Evolutionary conservation across 257 asterid species (phyloP), one percentile per base, ranked within the genome.

Genomic region (Ballota nigra): DNA sequence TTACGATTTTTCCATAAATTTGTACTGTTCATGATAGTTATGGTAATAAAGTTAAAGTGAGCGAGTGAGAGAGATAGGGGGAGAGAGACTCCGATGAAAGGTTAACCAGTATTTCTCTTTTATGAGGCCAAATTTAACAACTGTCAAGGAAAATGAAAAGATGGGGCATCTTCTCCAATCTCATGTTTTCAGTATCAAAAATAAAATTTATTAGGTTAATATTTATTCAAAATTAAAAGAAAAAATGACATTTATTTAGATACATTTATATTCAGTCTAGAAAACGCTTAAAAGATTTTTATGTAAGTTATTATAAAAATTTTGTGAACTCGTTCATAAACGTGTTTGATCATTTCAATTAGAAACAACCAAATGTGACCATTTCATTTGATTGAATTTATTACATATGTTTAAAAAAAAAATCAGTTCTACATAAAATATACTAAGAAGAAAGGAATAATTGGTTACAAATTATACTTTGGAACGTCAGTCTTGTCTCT

Each of bases 401-500:
- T 0, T n/a, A 13, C 16, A 3, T 57, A 33, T 16, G 10, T 20
- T 9, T 8, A 13, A 29, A 16, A 6, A 20, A 51, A 62, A 6
- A 26, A 29, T 13, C 9, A 47, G 24, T 2, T 63, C 7, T 60
- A 69, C 13, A 59, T 55, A 41, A 56, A 57, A 29, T 47, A 59
- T 49, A 24, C 55, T 3, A 5, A 19, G 75, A 77, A 77, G 81
- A 58, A 77, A 77, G 78, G 81, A 77, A 77, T 77, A 77, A 67
- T 19, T 51, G 29, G 38, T 41, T 34, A 8, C 70, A 63, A 51
- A 72, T 47, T 72, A 40, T 60, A 52, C 53, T 57, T 56, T 69
- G 62, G 55, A 57, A n/a, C n/a, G 49, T 59, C 29, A 43, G 45
- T 68, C 43, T 36, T 36, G 60, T 51, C 70, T 33, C 53, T 2